Evolutionary conservation across 768 basidiomycete species (phyloP).

Genomic region (Leccinum subgranulosum): DNA sequence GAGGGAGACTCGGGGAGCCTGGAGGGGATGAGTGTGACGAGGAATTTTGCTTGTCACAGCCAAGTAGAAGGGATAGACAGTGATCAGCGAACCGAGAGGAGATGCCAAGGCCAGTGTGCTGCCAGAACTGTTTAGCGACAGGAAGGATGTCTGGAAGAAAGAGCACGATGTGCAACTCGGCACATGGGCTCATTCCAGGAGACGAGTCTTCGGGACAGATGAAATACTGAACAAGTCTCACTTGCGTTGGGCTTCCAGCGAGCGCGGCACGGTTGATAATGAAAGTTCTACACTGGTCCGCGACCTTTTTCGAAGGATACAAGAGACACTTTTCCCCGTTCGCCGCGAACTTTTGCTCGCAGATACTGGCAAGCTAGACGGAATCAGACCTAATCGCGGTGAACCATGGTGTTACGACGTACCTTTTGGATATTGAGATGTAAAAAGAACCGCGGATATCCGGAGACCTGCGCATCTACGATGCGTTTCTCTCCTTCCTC

Average conservation of each 20-base stretch:
- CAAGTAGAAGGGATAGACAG: conserved; percentile 68
- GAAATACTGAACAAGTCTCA: conserved; percentile 66
- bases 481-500: conserved; percentile 87
- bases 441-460: conserved; percentile 95
- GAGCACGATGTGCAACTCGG: conserved; percentile 79
- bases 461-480: conserved; percentile 74
- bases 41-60: conserved; percentile 31
- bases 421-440: conserved; percentile 85
- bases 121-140: conserved; percentile 92
- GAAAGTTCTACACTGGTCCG: conserved; percentile 74
- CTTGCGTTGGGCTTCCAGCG: conserved; percentile 41
- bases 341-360: conserved; percentile 73
- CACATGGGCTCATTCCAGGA: conserved; percentile 28
- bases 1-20: conserved; percentile 18
- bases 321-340: conserved; percentile 75
- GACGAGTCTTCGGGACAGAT: conserved; percentile 58
- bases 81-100: conserved; percentile 84
- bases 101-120: conserved; percentile 88
- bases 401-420: conserved; percentile 18
- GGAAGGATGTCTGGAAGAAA: conserved; percentile 60
- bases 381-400: background rate
- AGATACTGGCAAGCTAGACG: conserved; percentile 70
- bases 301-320: conserved; percentile 68
- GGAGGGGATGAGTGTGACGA: conserved; percentile 29
- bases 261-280: conserved; percentile 49